Conservation (phyloP, 257 asterid genomes). For the Thymus mandschuricus region DNA sequence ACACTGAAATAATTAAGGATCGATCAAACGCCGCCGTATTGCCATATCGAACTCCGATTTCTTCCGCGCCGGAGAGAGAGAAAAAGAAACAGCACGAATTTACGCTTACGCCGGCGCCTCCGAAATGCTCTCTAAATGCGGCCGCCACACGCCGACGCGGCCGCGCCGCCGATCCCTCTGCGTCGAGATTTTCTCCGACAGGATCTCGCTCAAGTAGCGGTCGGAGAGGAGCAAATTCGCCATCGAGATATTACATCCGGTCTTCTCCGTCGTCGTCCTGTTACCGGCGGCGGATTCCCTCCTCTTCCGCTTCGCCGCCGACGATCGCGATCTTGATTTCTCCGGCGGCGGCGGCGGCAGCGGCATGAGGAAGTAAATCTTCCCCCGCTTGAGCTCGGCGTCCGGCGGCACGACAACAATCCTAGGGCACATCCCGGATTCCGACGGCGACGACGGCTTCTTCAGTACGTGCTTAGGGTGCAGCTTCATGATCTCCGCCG, state of each 20-base stretch:
- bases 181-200: slow-evolving; percentile 68
- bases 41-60: too few species aligned
- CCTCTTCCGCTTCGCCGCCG: slow-evolving; percentile 45
- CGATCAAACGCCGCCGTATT: background rate
- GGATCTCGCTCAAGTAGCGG: slow-evolving; percentile 74
- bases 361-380: slow-evolving; percentile 90
- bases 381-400: slow-evolving; percentile 81
- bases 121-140: slow-evolving; percentile 82
- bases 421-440: slow-evolving; percentile 56
- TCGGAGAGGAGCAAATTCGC: slow-evolving; percentile 50
- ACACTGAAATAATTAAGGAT: background rate
- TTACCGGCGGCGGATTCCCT: slow-evolving; percentile 30
- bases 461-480: slow-evolving; percentile 86
- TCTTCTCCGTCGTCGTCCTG: slow-evolving; percentile 10
- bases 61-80: background rate
- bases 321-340: slow-evolving; percentile 40
- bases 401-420: slow-evolving; percentile 80
- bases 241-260: slow-evolving; percentile 17
- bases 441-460: slow-evolving; percentile 68
- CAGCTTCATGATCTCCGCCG: slow-evolving; percentile 75
- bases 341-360: slow-evolving; percentile 51
- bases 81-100: slow-evolving; percentile 5
- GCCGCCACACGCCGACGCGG: slow-evolving; percentile 85
- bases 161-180: slow-evolving; percentile 87
- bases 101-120: slow-evolving; percentile 59